Conservation (phyloP, 2,329 filamentous ascomycete genomes). For the Colletotrichum sp. region DNA sequence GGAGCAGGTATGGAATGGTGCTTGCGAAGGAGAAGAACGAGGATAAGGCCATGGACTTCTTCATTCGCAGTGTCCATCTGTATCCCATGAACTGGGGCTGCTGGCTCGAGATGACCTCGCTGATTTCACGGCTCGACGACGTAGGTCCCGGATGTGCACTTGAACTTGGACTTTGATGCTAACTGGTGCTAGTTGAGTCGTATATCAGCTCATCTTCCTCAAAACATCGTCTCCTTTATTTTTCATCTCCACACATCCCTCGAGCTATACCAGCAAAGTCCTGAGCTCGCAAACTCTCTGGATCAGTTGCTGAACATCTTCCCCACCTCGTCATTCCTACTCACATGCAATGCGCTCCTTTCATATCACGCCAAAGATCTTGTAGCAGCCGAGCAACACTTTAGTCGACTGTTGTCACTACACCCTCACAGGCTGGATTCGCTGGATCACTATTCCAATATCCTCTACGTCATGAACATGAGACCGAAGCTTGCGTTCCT, state of each 20-base stretch:
- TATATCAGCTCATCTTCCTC: slow-evolving; percentile 75
- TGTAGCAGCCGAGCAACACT: slow-evolving; percentile 67
- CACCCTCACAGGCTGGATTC: slow-evolving; percentile 81
- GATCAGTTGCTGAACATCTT: slow-evolving; percentile 84
- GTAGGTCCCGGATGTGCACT: slow-evolving; percentile 56
- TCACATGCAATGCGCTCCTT: slow-evolving; percentile 87
- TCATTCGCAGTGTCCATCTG: slow-evolving; percentile 86
- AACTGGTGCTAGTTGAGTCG: slow-evolving; percentile 66
- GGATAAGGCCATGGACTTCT: slow-evolving; percentile 79
- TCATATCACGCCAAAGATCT: slow-evolving; percentile 91
- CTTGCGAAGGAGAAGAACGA: slow-evolving; percentile 92
- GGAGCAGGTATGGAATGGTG: slow-evolving; percentile 78
- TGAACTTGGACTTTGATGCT: slow-evolving; percentile 23
- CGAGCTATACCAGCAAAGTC: slow-evolving; percentile 87
- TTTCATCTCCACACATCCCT: slow-evolving; percentile 92
- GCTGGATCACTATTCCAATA: slow-evolving; percentile 96
- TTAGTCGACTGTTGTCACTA: slow-evolving; percentile 81
- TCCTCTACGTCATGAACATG: slow-evolving; percentile 89
- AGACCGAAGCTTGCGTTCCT: slow-evolving; percentile 91
- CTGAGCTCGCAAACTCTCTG: slow-evolving; percentile 75
- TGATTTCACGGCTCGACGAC: slow-evolving; percentile 82
- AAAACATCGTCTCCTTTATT: slow-evolving; percentile 91
- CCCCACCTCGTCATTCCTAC: slow-evolving; percentile 84
- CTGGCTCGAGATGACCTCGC: slow-evolving; percentile 88
- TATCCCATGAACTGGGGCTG: slow-evolving; percentile 98